These are phyloP conservation scores for Rhizophora mangle DNA, from an alignment of 345 rosid species.

Conservation along the genomic window DNA sequence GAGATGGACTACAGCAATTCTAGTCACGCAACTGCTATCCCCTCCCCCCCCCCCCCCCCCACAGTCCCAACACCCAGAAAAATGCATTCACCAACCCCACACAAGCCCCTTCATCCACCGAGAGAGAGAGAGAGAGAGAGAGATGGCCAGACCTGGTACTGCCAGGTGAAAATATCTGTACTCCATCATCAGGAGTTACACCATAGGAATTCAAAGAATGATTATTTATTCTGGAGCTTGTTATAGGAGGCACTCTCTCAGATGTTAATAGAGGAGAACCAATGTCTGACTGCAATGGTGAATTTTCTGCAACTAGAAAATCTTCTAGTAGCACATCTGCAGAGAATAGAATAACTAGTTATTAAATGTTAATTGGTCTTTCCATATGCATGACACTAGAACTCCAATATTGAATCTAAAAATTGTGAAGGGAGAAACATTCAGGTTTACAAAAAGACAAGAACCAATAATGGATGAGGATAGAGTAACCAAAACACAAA, in stretches of 20 bases:
- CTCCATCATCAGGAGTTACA: conserved; percentile 43
- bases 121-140: conserved; percentile 14
- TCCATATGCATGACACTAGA: background rate
- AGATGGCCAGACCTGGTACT: conserved; percentile 52
- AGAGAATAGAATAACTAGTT: conserved; percentile 18
- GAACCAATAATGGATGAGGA: background rate
- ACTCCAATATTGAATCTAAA: background rate
- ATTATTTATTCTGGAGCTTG: conserved; percentile 42
- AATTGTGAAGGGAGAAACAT: background rate
- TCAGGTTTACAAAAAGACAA: background rate
- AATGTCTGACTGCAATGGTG: conserved; percentile 66
- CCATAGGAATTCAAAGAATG: conserved; percentile 38
- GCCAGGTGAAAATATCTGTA: conserved; percentile 40
- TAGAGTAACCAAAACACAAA: background rate
- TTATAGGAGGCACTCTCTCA: conserved; percentile 55
- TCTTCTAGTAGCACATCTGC: conserved; percentile 85
- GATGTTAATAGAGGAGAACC: conserved; percentile 62
- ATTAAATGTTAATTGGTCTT: background rate
- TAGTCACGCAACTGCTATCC: too few relatives aligned
- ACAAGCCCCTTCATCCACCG: background rate
- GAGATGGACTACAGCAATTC: conserved; percentile 9
- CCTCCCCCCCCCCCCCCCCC: too few relatives aligned
- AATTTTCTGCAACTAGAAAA: conserved; percentile 88
- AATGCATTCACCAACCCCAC: background rate
- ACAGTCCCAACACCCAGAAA: background rate